These are phyloP conservation scores for Galerina sulciceps DNA, from an alignment of 768 basidiomycete genomes.

Conservation along the genomic window DNA sequence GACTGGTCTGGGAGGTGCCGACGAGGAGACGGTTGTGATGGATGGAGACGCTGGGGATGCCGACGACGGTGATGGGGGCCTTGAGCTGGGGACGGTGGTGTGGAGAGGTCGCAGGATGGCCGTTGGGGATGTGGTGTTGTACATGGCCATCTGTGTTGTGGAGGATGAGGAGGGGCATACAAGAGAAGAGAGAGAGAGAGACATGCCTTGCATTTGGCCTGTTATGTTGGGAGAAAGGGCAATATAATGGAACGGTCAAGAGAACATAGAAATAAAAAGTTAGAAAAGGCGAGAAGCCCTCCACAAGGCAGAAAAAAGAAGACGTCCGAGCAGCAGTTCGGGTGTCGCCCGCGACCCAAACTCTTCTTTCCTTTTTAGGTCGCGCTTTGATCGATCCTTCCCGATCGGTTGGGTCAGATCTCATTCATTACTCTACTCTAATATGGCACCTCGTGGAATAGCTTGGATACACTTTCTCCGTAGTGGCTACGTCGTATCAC, in stretches of 20 bases:
- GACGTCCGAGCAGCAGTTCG: slow-evolving; percentile 20
- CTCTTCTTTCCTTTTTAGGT: slow-evolving; percentile 22
- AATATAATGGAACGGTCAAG: slow-evolving; percentile 12
- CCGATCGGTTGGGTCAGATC: slow-evolving; percentile 33
- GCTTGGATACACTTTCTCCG: slow-evolving; percentile 90
- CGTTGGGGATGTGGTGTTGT: slow-evolving; percentile 30
- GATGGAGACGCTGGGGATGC: slow-evolving; percentile 78
- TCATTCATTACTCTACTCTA: slow-evolving; percentile 39
- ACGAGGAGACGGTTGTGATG: slow-evolving; percentile 71
- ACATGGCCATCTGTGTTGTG: slow-evolving; percentile 27
- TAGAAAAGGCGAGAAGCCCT: slow-evolving; percentile 4
- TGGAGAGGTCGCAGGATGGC: slow-evolving; percentile 28
- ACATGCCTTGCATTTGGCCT: slow-evolving; percentile 24
- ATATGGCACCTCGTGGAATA: slow-evolving; percentile 90
- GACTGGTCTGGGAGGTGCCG: slow-evolving; percentile 73
- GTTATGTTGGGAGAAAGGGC: slow-evolving; percentile 1
- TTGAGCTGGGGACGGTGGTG: slow-evolving; percentile 41
- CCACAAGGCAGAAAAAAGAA: slow-evolving; percentile 32
- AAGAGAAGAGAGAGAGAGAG: background rate
- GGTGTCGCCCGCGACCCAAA: slow-evolving; percentile 19
- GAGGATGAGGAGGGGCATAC: slow-evolving; percentile 14
- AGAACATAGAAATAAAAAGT: slow-evolving; percentile 30
- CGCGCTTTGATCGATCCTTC: slow-evolving; percentile 12
- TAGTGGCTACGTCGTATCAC: slow-evolving; percentile 96
- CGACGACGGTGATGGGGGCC: slow-evolving; percentile 69